Evolutionary conservation across 2,329 filamentous ascomycete genomes (phyloP), one percentile per base, ranked within the genome.

Genomic region (Coniochaeta sp.): DNA sequence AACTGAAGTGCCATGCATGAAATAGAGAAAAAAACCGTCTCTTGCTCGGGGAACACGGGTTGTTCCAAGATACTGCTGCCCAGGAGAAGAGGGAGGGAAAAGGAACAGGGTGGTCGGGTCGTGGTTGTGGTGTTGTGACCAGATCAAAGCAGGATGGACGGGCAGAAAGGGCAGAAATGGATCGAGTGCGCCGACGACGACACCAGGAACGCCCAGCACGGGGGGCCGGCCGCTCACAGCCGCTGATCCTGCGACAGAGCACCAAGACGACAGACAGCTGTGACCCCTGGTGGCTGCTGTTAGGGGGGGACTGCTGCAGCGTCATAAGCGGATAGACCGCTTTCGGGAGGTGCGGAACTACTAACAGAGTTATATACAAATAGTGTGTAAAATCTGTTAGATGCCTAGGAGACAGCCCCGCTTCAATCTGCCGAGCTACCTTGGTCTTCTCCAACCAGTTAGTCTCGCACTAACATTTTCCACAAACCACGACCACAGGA

Each of bases 221-320:
- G 64, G n/a, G 66, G 64, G 62, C 66, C 64, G 62, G 64, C 61
- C 60, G 60, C 58, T 59, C 61, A 55, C 58, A 52, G 50, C 47
- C 34, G 34, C 22, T 24, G 58, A 38, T 54, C 24, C 34, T 59
- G 24, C 47, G 54, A 36, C 54, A 34, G n/a, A 44, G 57, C 44
- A 58, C 44, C 30, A 52, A 12, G 12, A 34, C 6, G 32, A 34
- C 32, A 40, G 47, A 52, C 47, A 52, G 47, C 47, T 52, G 42
- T 52, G 30, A 56, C 54, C 54, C 54, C 47, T 30, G 22, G 47
- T 61, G 60, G 44, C 8, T 44, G 57, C 55, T 55, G 40, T 38
- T 55, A 59, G 34, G 50, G 65, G 64, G 65, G 65, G 66, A 58
- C 38, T 60, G 63, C 65, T 65, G 67, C 65, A 61, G 57, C 42